Evolutionary conservation across 352 stramenopile species (phyloP).

Genomic region (Pythium pyrilobum): DNA sequence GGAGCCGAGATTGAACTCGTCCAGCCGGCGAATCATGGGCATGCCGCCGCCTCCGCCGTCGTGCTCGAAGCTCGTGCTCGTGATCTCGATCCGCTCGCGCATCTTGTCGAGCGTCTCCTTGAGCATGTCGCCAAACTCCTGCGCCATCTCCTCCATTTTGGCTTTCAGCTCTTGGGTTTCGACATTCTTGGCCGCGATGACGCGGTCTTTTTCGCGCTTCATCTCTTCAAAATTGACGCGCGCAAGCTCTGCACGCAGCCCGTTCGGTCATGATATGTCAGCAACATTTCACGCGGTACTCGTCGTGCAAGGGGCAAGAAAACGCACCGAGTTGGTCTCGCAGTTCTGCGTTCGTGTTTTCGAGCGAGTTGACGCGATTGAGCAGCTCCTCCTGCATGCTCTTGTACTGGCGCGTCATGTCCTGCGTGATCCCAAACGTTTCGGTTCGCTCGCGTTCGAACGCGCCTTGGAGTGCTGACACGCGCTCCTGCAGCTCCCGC

Average conservation of each 20-base stretch:
- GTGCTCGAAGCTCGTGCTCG: slow-evolving; percentile 85
- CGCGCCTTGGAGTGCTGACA: slow-evolving; percentile 77
- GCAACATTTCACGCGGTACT: too few relatives aligned
- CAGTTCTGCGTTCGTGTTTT: slow-evolving; percentile 91
- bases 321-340: slow-evolving; percentile 85
- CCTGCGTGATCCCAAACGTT: slow-evolving; percentile 91
- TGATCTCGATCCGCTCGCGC: slow-evolving; percentile 92
- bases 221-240: slow-evolving; percentile 86
- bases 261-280: too few relatives aligned
- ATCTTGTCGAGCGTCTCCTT: slow-evolving; percentile 94
- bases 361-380: slow-evolving; percentile 81
- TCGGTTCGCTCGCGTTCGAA: slow-evolving; percentile 85
- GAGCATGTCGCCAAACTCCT: slow-evolving; percentile 93
- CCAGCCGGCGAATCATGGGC: slow-evolving; percentile 77
- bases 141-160: slow-evolving; percentile 94
- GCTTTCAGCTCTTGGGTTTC: slow-evolving; percentile 89
- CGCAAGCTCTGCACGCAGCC: slow-evolving; percentile 51
- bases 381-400: slow-evolving; percentile 93
- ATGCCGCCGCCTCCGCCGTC: slow-evolving; percentile 36
- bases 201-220: slow-evolving; percentile 88
- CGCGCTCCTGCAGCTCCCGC: slow-evolving; percentile 73
- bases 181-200: slow-evolving; percentile 85
- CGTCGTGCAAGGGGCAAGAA: neutral
- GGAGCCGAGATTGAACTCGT: slow-evolving; percentile 82
- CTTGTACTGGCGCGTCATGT: slow-evolving; percentile 97